Evolutionary conservation across 2,329 filamentous ascomycete species (phyloP), one percentile per base, ranked within the genome.

Genomic region (Pseudocercospora fuligena): DNA sequence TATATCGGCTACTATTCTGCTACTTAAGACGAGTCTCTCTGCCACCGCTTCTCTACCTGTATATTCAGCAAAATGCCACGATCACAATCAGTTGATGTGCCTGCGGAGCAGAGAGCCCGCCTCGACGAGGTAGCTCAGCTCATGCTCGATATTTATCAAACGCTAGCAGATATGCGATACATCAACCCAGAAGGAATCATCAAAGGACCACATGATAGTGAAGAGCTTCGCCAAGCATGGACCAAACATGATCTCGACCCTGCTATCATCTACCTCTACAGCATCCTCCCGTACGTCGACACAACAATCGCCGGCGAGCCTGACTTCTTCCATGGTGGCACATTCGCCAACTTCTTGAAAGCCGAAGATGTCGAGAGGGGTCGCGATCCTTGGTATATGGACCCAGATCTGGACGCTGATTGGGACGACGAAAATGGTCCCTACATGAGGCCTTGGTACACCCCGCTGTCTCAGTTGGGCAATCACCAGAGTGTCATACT

Each of bases 41-140:
- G 11, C 31, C 2, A 33, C 31, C 11, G 9, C 7, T 2, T 7
- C 12, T 16, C 43, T 2, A 19, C 12, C 43, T 19, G 16, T 21
- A 3, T 6, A 47, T 19, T 23, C 21, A 47, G 43, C 53, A 27
- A 14, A n/a, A 57, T 57, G 53, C 9, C 53, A 33, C 23, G 9
- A 57, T 29, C 31, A n/a, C n/a, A 4, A 9, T 11, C 14, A 19
- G 25, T n/a, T 5, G 12, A 14, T 27, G 14, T 61, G 3, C 36
- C 59, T 31, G 36, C 33, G 1, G 56, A 54, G 57, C 61, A 67
- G 21, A 58, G 57, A 40, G 56, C 27, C n/a, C 65, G 51, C 4
- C 65, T 67, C 12, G 56, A 66, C 54, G 65, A 67, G 56, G 59
- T 69, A 5, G 67, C 67, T 4, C 47, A 69, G 31, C 56, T 67